Evolutionary conservation across 495 filamentous ascomycete species (phyloP), one percentile per base, ranked within the genome.

Genomic region (Darksidea phi): DNA sequence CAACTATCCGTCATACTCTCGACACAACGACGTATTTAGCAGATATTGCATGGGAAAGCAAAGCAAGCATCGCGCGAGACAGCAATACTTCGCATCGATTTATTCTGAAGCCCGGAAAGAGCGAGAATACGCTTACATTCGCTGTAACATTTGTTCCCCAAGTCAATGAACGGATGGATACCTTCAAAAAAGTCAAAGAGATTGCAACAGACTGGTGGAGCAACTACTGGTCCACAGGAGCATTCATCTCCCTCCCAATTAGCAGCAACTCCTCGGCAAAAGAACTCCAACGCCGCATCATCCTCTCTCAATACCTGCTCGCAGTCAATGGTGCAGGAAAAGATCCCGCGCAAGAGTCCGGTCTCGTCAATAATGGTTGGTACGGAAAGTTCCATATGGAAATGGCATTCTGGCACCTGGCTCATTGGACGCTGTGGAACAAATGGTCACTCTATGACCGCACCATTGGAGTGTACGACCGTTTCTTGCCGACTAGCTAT

Each of bases 301-400:
- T 82, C 47, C 67, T 75, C 43, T 79, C 79, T 6, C 77, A 77
- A 54, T 82, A 81, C 57, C 75, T 79, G 8, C 68, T 78, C 1
- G 71, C 77, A 10, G 73, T 81, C 15, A 82, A 82, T 63, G 72
- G 67, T 13, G 75, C 75, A 4, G 72, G 73, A 1, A 57, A 67
- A n/a, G 71, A 73, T 32, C 70, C 75, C 6, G 37, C 67, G 2
- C 67, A 23, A 41, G 67, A 80, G 61, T 74, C 74, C 21, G 80
- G 79, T 17, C 67, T 81, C 25, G 76, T 78, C 36, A 82, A 82
- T 63, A 83, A 79, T 68, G 80, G 80, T 26, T 83, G 79, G 79
- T 80, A 81, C 45, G 64, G 67, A 5, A 70, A 70, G 41, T 68
- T 68, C 48, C 64, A 70, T 58, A 59, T 82, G 36, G 81, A 85